phyloP scores from a whole-genome alignment of 169 alveolate species.

The Cryptosporidium parvum region DNA sequence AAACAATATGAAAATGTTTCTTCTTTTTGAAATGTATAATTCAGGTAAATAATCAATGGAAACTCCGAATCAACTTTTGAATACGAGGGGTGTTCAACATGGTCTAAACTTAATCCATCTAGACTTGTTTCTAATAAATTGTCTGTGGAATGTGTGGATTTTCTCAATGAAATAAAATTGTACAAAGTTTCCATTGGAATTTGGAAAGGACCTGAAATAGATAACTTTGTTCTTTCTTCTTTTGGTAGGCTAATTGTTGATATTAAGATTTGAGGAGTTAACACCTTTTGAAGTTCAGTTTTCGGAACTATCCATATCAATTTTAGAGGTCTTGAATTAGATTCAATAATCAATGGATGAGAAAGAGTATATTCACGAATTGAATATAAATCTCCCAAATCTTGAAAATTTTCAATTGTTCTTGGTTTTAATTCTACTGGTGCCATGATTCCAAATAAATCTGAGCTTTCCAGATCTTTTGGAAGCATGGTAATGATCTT shows the following conservation, averaged over 20 bases:
- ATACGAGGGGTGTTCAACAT: conserved; percentile 26
- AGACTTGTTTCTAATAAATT: conserved; percentile 7
- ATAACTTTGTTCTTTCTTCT: not conserved
- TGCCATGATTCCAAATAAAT: conserved; percentile 18
- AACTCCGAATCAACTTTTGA: conserved; percentile 27
- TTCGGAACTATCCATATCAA: conserved; percentile 54
- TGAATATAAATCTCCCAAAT: not conserved
- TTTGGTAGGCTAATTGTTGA: not conserved
- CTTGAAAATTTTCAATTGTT: not conserved
- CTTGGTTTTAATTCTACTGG: conserved; percentile 11
- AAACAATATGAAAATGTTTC: conserved; percentile 36
- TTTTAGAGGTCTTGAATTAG: conserved; percentile 18
- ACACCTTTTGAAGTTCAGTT: not conserved
- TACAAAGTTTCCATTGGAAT: not conserved
- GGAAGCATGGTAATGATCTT: conserved; percentile 8
- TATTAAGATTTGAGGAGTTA: conserved; percentile 12
- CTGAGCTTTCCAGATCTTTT: not conserved
- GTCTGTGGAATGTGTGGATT: not conserved
- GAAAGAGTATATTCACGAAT: conserved; percentile 23
- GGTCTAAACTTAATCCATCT: conserved; percentile 7
- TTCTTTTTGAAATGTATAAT: not conserved
- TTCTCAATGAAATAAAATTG: conserved; percentile 1
- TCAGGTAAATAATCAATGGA: not conserved
- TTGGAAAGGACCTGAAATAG: conserved; percentile 68
- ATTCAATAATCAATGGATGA: conserved; percentile 4